phyloP scores from a whole-genome alignment of 2,329 filamentous ascomycete species.

The Fusarium albosuccineum region DNA sequence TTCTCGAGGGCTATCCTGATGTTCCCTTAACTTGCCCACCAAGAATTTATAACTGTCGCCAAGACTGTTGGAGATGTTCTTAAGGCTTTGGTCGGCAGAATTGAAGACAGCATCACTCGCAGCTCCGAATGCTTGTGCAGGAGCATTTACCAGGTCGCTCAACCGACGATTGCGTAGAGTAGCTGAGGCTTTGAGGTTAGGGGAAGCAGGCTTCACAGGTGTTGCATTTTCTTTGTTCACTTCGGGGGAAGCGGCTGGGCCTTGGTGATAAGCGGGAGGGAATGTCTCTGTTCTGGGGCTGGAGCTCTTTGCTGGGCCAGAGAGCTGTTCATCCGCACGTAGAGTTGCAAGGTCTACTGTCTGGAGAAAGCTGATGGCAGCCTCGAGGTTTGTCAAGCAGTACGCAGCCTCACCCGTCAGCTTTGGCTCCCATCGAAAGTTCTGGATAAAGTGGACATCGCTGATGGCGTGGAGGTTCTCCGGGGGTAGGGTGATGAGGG shows the following conservation, averaged over 20 bases:
- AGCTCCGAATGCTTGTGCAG: slow-evolving; percentile 83
- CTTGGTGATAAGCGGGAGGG: slow-evolving; percentile 67
- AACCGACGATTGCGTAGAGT: slow-evolving; percentile 78
- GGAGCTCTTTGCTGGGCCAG: slow-evolving; percentile 72
- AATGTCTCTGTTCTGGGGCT: slow-evolving; percentile 67
- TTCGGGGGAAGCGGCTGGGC: slow-evolving; percentile 53
- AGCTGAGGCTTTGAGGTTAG: slow-evolving; percentile 60
- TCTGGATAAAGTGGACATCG: slow-evolving; percentile 94
- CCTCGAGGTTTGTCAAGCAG: slow-evolving; percentile 95
- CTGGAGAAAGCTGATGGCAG: slow-evolving; percentile 92
- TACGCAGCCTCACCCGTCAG: slow-evolving; percentile 96
- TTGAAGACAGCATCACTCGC: slow-evolving; percentile 88
- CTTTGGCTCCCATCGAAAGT: slow-evolving; percentile 87
- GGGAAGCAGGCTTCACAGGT: slow-evolving; percentile 53
- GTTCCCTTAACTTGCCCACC: slow-evolving; percentile 86
- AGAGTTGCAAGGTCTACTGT: slow-evolving; percentile 94
- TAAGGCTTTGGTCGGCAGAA: slow-evolving; percentile 91
- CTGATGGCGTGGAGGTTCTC: slow-evolving; percentile 91
- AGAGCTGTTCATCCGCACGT: slow-evolving; percentile 80
- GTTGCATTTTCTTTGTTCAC: slow-evolving; percentile 49
- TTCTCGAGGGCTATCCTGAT: slow-evolving; percentile 60
- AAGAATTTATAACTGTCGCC: slow-evolving; percentile 95
- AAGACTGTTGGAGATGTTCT: slow-evolving; percentile 90
- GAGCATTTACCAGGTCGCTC: slow-evolving; percentile 88
- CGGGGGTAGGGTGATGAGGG: slow-evolving; percentile 89